These are phyloP conservation scores for Phoma sp. DNA, from an alignment of 2,329 filamentous ascomycete genomes.

Conservation along the genomic window DNA sequence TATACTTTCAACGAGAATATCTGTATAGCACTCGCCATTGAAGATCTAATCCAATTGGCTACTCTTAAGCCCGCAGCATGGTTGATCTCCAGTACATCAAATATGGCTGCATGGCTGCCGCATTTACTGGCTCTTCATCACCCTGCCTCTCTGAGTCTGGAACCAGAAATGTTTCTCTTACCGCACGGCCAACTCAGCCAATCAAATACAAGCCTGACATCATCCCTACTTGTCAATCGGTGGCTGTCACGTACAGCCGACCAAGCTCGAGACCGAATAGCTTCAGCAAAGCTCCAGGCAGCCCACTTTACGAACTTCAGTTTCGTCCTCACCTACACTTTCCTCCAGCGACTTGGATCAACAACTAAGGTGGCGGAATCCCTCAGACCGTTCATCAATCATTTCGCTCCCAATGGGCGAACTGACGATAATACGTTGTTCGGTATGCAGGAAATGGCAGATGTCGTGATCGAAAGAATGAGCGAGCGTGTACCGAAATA, in stretches of 20 bases:
- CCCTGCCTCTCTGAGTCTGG: constrained; percentile 15
- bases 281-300: constrained; percentile 6
- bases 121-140: constrained; percentile 28
- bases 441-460: background rate
- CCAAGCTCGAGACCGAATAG: constrained; percentile 1
- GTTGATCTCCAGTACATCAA: constrained; percentile 3
- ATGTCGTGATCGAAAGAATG: constrained; percentile 1
- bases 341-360: constrained; percentile 16
- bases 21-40: constrained; percentile 25
- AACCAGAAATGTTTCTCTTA: constrained; percentile 19
- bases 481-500: constrained; percentile 15
- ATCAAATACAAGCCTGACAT: background rate
- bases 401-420: background rate
- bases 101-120: constrained; percentile 28
- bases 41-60: constrained; percentile 13
- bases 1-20: constrained; percentile 16
- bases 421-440: background rate
- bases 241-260: background rate
- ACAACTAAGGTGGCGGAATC: background rate
- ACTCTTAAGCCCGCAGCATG: constrained; percentile 3
- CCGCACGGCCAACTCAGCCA: constrained; percentile 18
- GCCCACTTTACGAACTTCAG: constrained; percentile 21
- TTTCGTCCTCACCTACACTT: constrained; percentile 23
- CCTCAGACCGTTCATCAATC: background rate
- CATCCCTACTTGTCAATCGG: background rate